Evolutionary conservation across 2,329 filamentous ascomycete genomes (phyloP), one percentile per base, ranked within the genome.

Genomic region (Talaromyces amestolkiae): DNA sequence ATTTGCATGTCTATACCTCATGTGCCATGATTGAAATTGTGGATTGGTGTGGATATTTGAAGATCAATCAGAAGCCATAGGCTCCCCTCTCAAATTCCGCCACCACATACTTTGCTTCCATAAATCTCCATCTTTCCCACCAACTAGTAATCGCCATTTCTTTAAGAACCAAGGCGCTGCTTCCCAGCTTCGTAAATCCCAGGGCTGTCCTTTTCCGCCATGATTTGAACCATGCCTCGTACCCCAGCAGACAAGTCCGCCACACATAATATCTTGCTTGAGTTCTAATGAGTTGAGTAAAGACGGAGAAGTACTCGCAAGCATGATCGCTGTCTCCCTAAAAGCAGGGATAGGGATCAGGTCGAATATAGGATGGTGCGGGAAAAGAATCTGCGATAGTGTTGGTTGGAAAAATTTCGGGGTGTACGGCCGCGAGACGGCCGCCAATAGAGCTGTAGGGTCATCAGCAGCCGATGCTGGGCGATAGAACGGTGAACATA

Each of bases 201-300:
- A 80, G 1, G 78, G 74, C n/a, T 80, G 75, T 17, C 77, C 75
- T 5, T 15, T 70, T 68, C 71, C 78, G 77, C 8, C 10, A 11
- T 65, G 39, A 24, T 37, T 62, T 43, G 59, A 47, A 24, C 60
- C 49, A 19, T 58, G 17, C 24, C 43, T 61, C 19, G 58, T 24
- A 15, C 58, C 56, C 66, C 66, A 68, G 43, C 66, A 68, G 35
- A 68, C n/a, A 15, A 68, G 64, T 8, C 66, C 64, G 19, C 62
- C 64, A 45, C 37, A n/a, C 6, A 68, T 54, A 24, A 68, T 63
- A 39, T 68, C 66, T n/a, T 60, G 22, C 53, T 66, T 61, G 2
- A 68, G 61, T n/a, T 68, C 66, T 43, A 61, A n/a, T 15, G 63
- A 33, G n/a, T 54, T 33, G 54, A 66, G 39, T 45, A 66, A 24